phyloP scores from a whole-genome alignment of 1,284 basidiomycete genomes.

The Acaromyces ingoldii region DNA sequence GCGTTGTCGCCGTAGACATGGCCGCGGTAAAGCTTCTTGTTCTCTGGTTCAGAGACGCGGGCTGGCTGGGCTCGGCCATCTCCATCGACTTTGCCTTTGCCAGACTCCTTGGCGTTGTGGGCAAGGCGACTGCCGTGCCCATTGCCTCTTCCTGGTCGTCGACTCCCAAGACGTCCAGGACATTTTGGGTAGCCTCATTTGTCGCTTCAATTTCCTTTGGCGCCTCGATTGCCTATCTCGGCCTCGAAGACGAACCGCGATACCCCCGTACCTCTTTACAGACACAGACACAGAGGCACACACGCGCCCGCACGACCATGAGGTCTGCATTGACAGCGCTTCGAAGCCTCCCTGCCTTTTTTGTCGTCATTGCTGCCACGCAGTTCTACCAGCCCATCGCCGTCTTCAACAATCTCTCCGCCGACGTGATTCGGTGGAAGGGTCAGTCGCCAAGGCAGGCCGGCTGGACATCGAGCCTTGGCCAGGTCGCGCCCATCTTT shows the following conservation, averaged over 20 bases:
- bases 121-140: constrained; percentile 48
- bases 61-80: constrained; percentile 29
- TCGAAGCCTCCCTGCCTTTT: constrained; percentile 28
- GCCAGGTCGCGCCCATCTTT: constrained; percentile 54
- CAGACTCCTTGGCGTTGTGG: constrained; percentile 26
- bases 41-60: constrained; percentile 8
- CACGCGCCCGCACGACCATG: constrained; percentile 6
- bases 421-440: constrained; percentile 53
- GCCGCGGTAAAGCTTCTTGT: constrained; percentile 34
- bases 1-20: constrained; percentile 49
- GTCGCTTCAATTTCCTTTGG: constrained; percentile 36
- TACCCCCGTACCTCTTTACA: too few species aligned
- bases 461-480: constrained; percentile 53
- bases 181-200: constrained; percentile 52
- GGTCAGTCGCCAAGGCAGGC: constrained; percentile 52
- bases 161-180: constrained; percentile 52
- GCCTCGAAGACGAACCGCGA: too few species aligned
- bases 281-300: constrained; percentile 14
- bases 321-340: too few species aligned
- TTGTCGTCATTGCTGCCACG: constrained; percentile 42
- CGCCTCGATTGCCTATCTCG: constrained; percentile 47
- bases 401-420: constrained; percentile 51
- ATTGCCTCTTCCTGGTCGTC: constrained; percentile 34
- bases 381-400: constrained; percentile 51
- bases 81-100: constrained; percentile 51